Conservation (phyloP, 148 eudicot species). For the Cornus kousa region DNA sequence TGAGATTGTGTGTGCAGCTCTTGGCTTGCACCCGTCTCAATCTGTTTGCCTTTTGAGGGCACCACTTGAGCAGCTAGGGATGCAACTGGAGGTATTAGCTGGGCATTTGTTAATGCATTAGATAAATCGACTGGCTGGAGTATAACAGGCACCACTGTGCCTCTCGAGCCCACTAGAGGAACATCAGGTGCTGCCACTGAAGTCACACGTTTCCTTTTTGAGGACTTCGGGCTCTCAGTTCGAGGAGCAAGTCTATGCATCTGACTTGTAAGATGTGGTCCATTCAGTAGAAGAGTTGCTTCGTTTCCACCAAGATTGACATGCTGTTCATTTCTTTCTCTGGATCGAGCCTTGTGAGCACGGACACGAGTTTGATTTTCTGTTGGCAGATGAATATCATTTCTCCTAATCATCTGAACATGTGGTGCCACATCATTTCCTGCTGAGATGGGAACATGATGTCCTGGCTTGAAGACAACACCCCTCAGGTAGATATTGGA, state of each 20-base stretch:
- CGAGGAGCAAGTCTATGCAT: constrained; percentile 9
- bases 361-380: constrained; percentile 22
- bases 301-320: constrained; percentile 6
- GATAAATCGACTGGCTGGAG: constrained; percentile 53
- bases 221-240: constrained; percentile 9
- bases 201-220: constrained; percentile 30
- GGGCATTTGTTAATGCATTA: constrained; percentile 37
- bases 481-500: constrained; percentile 69
- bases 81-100: constrained; percentile 39
- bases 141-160: constrained; percentile 66
- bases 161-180: constrained; percentile 53
- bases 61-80: constrained; percentile 45
- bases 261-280: constrained; percentile 35
- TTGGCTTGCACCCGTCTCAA: constrained; percentile 23
- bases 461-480: constrained; percentile 88
- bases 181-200: constrained; percentile 37
- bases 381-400: constrained; percentile 44
- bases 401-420: constrained; percentile 64
- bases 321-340: constrained; percentile 33
- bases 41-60: constrained; percentile 37
- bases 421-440: constrained; percentile 84
- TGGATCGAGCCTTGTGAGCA: constrained; percentile 28
- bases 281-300: constrained; percentile 31
- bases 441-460: constrained; percentile 64
- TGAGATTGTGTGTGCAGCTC: constrained; percentile 15